phyloP scores from a whole-genome alignment of 2,329 filamentous ascomycete species.

The Fusarium verrucosum region DNA sequence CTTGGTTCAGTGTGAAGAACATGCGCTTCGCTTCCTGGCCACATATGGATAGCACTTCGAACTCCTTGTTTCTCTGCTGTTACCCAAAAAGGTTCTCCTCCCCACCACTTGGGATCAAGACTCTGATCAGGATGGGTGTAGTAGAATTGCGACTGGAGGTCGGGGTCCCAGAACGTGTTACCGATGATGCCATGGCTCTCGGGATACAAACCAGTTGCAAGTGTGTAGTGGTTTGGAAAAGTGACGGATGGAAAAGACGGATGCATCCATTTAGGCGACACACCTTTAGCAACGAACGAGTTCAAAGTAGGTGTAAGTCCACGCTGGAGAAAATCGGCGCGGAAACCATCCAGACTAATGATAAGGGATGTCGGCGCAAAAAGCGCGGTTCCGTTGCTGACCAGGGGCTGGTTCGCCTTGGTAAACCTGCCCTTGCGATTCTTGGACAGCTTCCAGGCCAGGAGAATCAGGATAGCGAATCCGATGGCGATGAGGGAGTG shows the following conservation, averaged over 20 bases:
- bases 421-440: conserved; percentile 50
- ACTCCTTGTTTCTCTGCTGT: conserved; percentile 87
- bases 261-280: conserved; percentile 91
- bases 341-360: conserved; percentile 94
- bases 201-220: conserved; percentile 91
- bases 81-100: conserved; percentile 91
- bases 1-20: conserved; percentile 78
- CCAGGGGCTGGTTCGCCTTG: conserved; percentile 47
- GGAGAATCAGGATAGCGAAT: conserved; percentile 64
- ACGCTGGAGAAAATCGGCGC: conserved; percentile 88
- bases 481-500: conserved; percentile 61
- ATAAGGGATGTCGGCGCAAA: conserved; percentile 94
- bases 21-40: conserved; percentile 94
- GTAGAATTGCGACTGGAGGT: conserved; percentile 80
- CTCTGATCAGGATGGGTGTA: conserved; percentile 82
- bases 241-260: conserved; percentile 97
- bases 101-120: conserved; percentile 92
- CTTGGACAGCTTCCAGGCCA: conserved; percentile 68
- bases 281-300: conserved; percentile 79
- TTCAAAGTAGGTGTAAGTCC: conserved; percentile 85
- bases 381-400: conserved; percentile 85
- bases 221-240: conserved; percentile 94
- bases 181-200: conserved; percentile 93
- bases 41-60: conserved; percentile 92
- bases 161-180: conserved; percentile 93